Evolutionary conservation across 176 grass and related monocot species (phyloP), one percentile per base, ranked within the genome.

Genomic region (Raddia guianensis): DNA sequence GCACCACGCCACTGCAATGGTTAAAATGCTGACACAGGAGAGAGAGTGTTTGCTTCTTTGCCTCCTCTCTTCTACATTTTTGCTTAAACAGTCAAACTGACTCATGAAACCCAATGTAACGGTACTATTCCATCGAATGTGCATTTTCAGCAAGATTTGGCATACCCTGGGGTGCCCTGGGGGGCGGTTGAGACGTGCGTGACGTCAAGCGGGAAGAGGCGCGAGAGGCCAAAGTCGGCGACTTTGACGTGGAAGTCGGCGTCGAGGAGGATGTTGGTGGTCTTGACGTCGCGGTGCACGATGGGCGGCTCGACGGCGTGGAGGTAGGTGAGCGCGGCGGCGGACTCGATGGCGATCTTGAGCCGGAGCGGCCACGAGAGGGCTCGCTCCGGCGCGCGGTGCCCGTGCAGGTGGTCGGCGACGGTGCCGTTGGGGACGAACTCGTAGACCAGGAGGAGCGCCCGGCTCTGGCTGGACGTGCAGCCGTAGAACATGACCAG

Each of bases 251-350:
- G 95, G 85, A 80, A 98, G 59, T 83, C 65, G 49, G 55, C 33
- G 73, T 98, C 90, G 3, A 98, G 87, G 75, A 98, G 95, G 66
- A 98, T 98, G 85, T 98, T 98, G 73, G 37, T 81, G 27, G 92
- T 94, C 86, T 98, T 98, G 69, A 98, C 86, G 61, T 98, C 95
- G 43, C 95, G 95, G 81, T 98, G 95, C 40, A 98, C 82, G 75
- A 98, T 87, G 21, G 83, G 95, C 1, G 90, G 95, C 63, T 92
- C 88, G 57, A 94, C 66, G 34, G 95, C 87, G 70, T 98, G 95
- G 58, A 98, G 87, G 79, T 98, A 98, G 8, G 74, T 77, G 45
- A 98, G 89, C 20, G 95, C 95, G 1, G 93, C 81, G 19, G 95
- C 95, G 47, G 95, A 86, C 90, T 98, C 95, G 2, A 94, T 79